Evolutionary conservation across 495 filamentous ascomycete genomes (phyloP).

Genomic region (Daldinia vernicosa): DNA sequence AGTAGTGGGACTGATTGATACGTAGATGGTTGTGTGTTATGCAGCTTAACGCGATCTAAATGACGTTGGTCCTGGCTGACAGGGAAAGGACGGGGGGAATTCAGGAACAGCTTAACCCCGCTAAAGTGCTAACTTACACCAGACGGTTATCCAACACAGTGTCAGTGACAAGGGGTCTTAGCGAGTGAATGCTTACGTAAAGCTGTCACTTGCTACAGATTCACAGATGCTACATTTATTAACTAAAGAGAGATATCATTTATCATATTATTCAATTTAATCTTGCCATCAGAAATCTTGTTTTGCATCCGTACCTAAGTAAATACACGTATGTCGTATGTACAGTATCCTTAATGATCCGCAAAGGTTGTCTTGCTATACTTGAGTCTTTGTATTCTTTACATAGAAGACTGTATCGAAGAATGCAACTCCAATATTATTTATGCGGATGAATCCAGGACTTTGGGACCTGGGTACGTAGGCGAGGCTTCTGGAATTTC

Average conservation of each 20-base stretch:
- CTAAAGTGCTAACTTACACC: slow-evolving; percentile 25
- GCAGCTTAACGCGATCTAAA: slow-evolving; percentile 41
- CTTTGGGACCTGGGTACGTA: slow-evolving; percentile 20
- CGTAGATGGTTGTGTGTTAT: slow-evolving; percentile 28
- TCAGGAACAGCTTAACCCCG: slow-evolving; percentile 43
- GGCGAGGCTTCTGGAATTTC: slow-evolving; percentile 19
- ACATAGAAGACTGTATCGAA: slow-evolving; percentile 20
- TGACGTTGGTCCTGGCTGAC: slow-evolving; percentile 37
- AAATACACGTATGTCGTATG: not conserved
- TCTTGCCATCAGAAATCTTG: not conserved
- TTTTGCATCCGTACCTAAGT: not conserved
- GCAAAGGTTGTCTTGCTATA: not conserved
- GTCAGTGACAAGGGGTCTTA: not conserved
- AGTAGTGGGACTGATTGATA: slow-evolving; percentile 28
- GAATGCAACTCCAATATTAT: slow-evolving; percentile 40
- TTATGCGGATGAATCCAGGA: slow-evolving; percentile 30
- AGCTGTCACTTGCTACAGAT: slow-evolving; percentile 3
- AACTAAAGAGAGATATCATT: not conserved
- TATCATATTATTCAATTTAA: not conserved
- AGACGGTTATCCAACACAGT: not conserved
- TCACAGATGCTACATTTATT: not conserved
- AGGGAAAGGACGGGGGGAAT: not conserved
- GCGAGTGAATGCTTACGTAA: not conserved
- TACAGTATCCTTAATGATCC: not conserved
- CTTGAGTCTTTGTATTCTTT: not conserved